Percentiles rank a stretch among this genome's conserved stretches.
Evolutionary conservation across 495 filamentous ascomycete species (phyloP).

Genomic region (Tetracladium setigerum): DNA sequence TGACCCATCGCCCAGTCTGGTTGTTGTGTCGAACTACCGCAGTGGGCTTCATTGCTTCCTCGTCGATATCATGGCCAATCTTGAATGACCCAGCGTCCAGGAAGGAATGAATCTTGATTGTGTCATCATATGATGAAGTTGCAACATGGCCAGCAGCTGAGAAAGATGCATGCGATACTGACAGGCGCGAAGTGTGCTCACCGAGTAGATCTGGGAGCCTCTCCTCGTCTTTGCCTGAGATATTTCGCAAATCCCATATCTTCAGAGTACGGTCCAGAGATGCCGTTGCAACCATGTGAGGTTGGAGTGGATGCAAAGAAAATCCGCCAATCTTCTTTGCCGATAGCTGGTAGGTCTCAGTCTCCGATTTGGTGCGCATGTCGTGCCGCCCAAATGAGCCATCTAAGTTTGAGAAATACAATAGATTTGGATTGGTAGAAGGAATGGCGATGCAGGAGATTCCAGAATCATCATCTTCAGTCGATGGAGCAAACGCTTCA

Average conservation of each 20-base stretch:
- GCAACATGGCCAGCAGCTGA: slow-evolving; percentile 75
- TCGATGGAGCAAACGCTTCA: slow-evolving; percentile 69
- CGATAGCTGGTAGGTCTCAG: slow-evolving; percentile 65
- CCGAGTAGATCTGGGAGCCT: slow-evolving; percentile 60
- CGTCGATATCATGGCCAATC: slow-evolving; percentile 47
- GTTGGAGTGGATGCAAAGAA: slow-evolving; percentile 64
- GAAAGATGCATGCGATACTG: slow-evolving; percentile 87
- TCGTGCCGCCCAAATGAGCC: slow-evolving; percentile 76
- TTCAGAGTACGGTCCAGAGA: slow-evolving; percentile 84
- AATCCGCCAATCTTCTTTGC: slow-evolving; percentile 98
- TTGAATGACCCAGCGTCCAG: slow-evolving; percentile 57
- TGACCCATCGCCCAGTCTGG: slow-evolving; percentile 76
- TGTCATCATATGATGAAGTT: slow-evolving; percentile 91
- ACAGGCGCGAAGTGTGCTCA: slow-evolving; percentile 73
- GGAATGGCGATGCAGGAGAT: slow-evolving; percentile 79
- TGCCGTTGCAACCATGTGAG: slow-evolving; percentile 83
- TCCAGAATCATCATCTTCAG: slow-evolving; percentile 60
- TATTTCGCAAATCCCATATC: slow-evolving; percentile 87
- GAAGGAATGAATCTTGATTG: slow-evolving; percentile 84
- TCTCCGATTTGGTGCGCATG: slow-evolving; percentile 49
- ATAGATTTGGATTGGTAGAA: slow-evolving; percentile 55
- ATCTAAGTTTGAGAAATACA: slow-evolving; percentile 83
- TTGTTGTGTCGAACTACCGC: slow-evolving; percentile 80
- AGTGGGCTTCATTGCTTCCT: slow-evolving; percentile 59
- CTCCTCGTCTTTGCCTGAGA: slow-evolving; percentile 45